Evolutionary conservation across 257 asterid species (phyloP), one percentile per base, ranked within the genome.

Genomic region (Solanum etuberosum): DNA sequence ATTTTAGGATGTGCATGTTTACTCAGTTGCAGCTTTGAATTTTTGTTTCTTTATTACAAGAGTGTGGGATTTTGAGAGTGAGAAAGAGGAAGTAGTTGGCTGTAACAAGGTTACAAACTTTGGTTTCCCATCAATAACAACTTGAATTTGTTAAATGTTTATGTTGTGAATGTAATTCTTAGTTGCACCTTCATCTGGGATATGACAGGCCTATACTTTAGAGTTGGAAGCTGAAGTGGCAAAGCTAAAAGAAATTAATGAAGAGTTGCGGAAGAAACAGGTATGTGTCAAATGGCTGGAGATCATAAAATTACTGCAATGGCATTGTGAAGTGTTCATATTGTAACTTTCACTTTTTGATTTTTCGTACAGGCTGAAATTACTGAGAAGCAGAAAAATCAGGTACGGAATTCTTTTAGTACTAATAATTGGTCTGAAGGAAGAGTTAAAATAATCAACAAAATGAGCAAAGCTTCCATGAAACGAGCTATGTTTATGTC

Each of bases 221-320:
- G 98, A 96, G 86, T 88, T 96, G 94, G 99, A 96, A 92, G 95
- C 97, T 86, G 99, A 96, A 91, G 95, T 96, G 32, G 98, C 95
- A 12, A 92, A 93, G 87, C 98, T 96, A 81, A 92, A 90, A 90
- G 94, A 95, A 90, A 68, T 92, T 87, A 96, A 96, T 83, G 86
- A 91, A 35, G 96, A 95, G 91, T 90, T 96, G 94, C 93, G 90
- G 88, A 95, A 87, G 85, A 95, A 93, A 87, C 98, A 96, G 98
- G 99, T 95, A 59, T 34, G 65, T 83, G n/a, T 32, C 35, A 77
- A 57, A 87, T 85, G 37, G 84, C 87, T 1, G 27, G 42, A 4
- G 12, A 48, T 48, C 68, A 81, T 51, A 9, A 57, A 81, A 10
- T 48, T 48, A 31, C 4, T 81, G 43, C 68, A 81, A 29, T 70